Evolutionary conservation across 805 yeast species (phyloP).

Genomic region (Cephaloascus fragrans): DNA sequence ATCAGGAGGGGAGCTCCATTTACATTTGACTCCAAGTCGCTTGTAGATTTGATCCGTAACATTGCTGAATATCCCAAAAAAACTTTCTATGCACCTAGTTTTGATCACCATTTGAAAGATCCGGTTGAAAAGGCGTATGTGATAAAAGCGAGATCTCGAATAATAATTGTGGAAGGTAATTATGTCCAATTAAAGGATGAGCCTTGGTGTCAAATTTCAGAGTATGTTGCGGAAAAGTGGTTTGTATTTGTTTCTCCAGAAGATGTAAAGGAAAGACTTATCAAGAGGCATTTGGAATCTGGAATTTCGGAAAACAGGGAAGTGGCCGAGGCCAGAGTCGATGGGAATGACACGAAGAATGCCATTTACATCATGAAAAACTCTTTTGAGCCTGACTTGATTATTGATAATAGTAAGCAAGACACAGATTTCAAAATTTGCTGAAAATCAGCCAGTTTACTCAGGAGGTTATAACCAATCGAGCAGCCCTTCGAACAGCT

Average conservation of each 20-base stretch:
- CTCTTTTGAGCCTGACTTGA: conserved; percentile 7
- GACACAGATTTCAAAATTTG: too few relatives aligned
- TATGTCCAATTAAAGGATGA: conserved; percentile 52
- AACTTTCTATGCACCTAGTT: conserved; percentile 49
- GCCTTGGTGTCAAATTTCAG: conserved; percentile 46
- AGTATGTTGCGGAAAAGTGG: conserved; percentile 34
- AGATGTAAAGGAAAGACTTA: conserved; percentile 46
- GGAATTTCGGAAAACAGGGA: conserved; percentile 38
- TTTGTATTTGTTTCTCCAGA: conserved; percentile 37
- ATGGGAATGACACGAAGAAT: conserved; percentile 54
- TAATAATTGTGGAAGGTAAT: conserved; percentile 68
- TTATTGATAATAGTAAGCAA: not conserved
- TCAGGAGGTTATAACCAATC: too few relatives aligned
- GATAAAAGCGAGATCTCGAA: conserved; percentile 34
- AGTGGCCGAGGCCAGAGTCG: conserved; percentile 42
- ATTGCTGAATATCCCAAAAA: conserved; percentile 10
- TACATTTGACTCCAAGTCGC: conserved; percentile 62
- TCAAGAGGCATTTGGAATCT: conserved; percentile 53
- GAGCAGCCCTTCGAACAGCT: too few relatives aligned
- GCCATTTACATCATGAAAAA: conserved; percentile 30
- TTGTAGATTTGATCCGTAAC: conserved; percentile 12
- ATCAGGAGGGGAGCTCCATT: conserved; percentile 74
- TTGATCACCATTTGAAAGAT: conserved; percentile 67
- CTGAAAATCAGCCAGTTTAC: too few relatives aligned
- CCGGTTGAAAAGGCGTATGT: conserved; percentile 48